Conservation (phyloP, 306 rosid species). For the Elaeagnus macrophylla region DNA sequence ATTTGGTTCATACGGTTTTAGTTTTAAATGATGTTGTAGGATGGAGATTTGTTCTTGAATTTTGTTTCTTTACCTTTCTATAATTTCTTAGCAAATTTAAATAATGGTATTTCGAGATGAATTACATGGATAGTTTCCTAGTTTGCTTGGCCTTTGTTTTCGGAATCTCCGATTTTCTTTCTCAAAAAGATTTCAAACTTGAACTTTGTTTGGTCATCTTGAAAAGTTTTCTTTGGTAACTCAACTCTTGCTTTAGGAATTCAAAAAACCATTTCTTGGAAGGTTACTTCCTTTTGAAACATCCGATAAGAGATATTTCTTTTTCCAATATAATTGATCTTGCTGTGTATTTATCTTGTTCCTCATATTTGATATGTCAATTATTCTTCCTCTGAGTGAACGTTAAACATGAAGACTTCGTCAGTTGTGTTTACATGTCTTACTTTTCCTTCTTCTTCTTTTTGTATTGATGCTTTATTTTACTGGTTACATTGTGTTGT, state of each 20-base stretch:
- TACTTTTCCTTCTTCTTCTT: conserved; percentile 5
- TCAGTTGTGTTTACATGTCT: neutral
- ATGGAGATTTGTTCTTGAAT: neutral
- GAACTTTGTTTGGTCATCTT: neutral
- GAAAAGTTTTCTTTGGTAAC: conserved; percentile 4
- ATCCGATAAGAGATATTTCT: conserved; percentile 9
- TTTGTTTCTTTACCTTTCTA: conserved; percentile 2
- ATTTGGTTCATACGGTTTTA: conserved; percentile 6
- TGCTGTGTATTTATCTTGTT: conserved; percentile 12
- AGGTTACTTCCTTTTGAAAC: neutral
- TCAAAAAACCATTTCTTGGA: neutral
- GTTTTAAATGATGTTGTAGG: neutral
- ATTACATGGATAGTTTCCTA: neutral
- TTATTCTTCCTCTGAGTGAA: conserved; percentile 1
- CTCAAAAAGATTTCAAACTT: neutral
- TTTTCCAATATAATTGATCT: conserved; percentile 5
- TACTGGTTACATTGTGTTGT: conserved; percentile 15
- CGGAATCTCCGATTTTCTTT: neutral
- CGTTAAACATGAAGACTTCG: neutral
- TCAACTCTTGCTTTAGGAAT: conserved; percentile 9
- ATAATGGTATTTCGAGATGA: conserved; percentile 1
- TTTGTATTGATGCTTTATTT: conserved; percentile 5
- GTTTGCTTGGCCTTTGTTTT: neutral
- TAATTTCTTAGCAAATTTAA: neutral
- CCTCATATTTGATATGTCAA: neutral